phyloP scores from a whole-genome alignment of 208 protist species.

The Crithidia sp. region DNA sequence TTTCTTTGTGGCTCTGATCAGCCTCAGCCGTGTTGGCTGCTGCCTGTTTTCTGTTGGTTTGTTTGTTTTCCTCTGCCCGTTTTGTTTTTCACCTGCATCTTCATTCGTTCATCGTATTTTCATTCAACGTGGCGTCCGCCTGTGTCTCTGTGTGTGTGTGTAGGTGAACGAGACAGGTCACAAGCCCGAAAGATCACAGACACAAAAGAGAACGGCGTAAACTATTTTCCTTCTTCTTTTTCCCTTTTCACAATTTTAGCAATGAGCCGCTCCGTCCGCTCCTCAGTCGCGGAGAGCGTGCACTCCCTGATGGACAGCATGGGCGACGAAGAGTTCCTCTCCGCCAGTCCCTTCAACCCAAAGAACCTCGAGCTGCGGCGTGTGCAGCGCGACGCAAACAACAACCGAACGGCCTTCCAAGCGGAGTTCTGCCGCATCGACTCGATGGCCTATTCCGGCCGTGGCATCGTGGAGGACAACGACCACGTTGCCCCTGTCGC shows the following conservation, averaged over 20 bases:
- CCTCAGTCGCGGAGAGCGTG: slow-evolving; percentile 15
- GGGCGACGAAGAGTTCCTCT: slow-evolving; percentile 24
- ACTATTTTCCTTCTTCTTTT: too few species aligned
- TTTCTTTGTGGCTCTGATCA: not conserved
- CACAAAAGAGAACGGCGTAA: not conserved
- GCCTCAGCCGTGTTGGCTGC: not conserved
- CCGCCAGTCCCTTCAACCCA: slow-evolving; percentile 15
- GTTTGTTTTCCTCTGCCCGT: not conserved
- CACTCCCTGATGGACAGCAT: slow-evolving; percentile 23
- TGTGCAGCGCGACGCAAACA: not conserved
- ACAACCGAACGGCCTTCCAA: slow-evolving; percentile 8
- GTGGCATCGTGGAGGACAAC: slow-evolving; percentile 26
- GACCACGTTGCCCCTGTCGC: slow-evolving; percentile 7
- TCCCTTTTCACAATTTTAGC: too few species aligned
- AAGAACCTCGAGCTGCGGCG: slow-evolving; percentile 1
- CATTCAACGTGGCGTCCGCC: too few species aligned
- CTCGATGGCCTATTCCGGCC: slow-evolving; percentile 27
- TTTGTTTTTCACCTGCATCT: too few species aligned
- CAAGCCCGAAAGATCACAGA: not conserved
- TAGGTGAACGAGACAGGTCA: too few species aligned
- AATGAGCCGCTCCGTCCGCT: slow-evolving; percentile 10
- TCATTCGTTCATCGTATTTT: too few species aligned
- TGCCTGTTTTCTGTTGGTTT: not conserved
- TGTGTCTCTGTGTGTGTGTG: too few species aligned
- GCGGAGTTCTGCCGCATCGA: slow-evolving; percentile 22